These are phyloP conservation scores for Boletus mariae DNA, from an alignment of 1,284 basidiomycete species.

Conservation along the genomic window DNA sequence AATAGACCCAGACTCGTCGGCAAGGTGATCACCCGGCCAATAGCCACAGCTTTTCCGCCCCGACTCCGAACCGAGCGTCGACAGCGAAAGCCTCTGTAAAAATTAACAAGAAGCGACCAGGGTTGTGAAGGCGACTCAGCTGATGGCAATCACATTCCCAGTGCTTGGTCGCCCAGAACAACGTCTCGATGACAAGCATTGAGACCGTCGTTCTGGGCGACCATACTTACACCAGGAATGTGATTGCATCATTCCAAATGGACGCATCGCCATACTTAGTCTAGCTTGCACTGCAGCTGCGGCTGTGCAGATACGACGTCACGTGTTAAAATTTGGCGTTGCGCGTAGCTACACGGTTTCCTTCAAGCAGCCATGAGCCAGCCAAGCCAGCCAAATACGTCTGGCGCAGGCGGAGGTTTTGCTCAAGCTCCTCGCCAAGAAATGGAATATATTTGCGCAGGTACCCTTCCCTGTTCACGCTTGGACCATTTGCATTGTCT, in stretches of 20 bases:
- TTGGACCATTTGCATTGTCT: constrained; percentile 4
- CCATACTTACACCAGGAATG: neutral
- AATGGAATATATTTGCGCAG: constrained; percentile 93
- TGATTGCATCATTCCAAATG: constrained; percentile 9
- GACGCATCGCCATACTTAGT: constrained; percentile 10
- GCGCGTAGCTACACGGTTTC: neutral
- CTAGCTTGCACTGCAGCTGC: neutral
- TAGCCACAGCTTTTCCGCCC: constrained; percentile 21
- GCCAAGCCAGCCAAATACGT: constrained; percentile 20
- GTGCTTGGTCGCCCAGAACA: no score
- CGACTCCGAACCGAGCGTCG: constrained; percentile 20
- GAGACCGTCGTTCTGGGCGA: neutral
- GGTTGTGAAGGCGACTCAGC: no score
- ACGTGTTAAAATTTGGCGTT: constrained; percentile 11
- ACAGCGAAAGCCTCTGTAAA: neutral
- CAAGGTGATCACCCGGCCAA: constrained; percentile 28
- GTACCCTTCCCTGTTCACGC: constrained; percentile 41
- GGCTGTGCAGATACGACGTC: constrained; percentile 15
- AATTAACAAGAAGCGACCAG: neutral
- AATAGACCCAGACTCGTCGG: constrained; percentile 33
- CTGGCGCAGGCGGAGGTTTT: constrained; percentile 25
- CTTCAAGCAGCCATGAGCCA: constrained; percentile 28
- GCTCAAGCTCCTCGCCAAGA: constrained; percentile 48
- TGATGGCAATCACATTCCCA: neutral
- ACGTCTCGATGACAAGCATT: no score